phyloP scores from a whole-genome alignment of 2,329 filamentous ascomycete genomes.

The Ceratocystis lukuohia region DNA sequence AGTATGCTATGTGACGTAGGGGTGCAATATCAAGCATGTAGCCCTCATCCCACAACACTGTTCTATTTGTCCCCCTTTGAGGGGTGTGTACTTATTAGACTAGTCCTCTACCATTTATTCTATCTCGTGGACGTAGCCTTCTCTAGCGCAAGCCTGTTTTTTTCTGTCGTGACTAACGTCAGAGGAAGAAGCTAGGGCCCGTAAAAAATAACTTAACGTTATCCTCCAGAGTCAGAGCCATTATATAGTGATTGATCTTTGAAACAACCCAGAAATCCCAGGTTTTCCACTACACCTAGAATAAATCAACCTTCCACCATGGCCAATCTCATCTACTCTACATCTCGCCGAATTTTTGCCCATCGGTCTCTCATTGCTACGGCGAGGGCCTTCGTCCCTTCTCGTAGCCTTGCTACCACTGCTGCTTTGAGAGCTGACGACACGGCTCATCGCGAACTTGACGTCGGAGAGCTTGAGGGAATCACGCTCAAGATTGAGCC shows the following conservation, averaged over 20 bases:
- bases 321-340: not conserved
- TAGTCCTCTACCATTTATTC: not conserved
- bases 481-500: conserved; percentile 81
- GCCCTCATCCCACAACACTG: not conserved
- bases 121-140: not conserved
- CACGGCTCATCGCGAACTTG: conserved; percentile 44
- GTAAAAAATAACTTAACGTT: conserved; percentile 1
- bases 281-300: no score
- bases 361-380: conserved; percentile 20
- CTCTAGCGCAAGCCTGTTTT: not conserved
- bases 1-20: not conserved
- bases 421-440: conserved; percentile 20
- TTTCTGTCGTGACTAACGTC: not conserved
- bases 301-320: conserved; percentile 2
- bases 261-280: not conserved
- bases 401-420: conserved; percentile 22
- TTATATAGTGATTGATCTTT: not conserved
- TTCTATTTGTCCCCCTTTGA: not conserved
- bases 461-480: conserved; percentile 76
- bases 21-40: not conserved
- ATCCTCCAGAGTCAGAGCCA: not conserved
- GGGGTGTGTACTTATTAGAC: conserved; percentile 4
- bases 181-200: conserved; percentile 7
- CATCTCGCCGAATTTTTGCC: conserved; percentile 20
- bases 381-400: conserved; percentile 16